A percentile compares a stretch with the other conserved stretches of the same genome.
These are phyloP conservation scores for Dalbergia cultrata DNA, from an alignment of 306 rosid species.

Conservation along the genomic window DNA sequence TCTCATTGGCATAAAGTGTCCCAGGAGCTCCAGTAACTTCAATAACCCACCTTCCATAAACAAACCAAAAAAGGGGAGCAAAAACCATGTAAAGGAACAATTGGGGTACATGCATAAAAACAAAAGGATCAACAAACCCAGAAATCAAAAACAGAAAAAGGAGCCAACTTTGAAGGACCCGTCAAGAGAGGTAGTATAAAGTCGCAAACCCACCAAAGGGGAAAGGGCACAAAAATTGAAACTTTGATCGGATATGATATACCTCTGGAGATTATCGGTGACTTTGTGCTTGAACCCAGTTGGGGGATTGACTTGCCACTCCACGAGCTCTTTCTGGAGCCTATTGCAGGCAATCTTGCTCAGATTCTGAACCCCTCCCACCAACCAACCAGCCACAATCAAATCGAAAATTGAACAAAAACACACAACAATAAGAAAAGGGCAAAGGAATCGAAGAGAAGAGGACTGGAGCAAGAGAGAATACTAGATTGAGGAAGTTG, in stretches of 20 bases:
- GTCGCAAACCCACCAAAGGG: background rate
- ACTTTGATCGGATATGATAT: constrained; percentile 22
- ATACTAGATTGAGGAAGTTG: background rate
- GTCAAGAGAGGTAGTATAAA: background rate
- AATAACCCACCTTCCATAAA: constrained; percentile 87
- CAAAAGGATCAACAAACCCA: constrained; percentile 6
- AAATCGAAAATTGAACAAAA: background rate
- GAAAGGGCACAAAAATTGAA: background rate
- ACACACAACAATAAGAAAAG: background rate
- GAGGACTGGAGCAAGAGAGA: background rate
- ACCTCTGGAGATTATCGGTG: constrained; percentile 98
- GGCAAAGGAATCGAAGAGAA: background rate
- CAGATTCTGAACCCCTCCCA: constrained; percentile 61
- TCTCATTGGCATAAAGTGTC: constrained; percentile 88
- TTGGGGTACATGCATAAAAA: background rate
- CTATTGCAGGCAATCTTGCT: constrained; percentile 99
- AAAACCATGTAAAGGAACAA: constrained; percentile 17
- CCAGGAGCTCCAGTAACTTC: constrained; percentile 99
- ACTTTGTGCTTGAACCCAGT: constrained; percentile 94
- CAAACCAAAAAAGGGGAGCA: constrained; percentile 7
- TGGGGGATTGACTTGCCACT: constrained; percentile 99
- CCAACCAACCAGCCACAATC: background rate
- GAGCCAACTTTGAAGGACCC: constrained; percentile 1
- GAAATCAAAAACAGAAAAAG: background rate
- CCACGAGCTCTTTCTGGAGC: constrained; percentile 95